phyloP scores from a whole-genome alignment of 73 alveolate species.

The Tetrahymena thermophila region DNA sequence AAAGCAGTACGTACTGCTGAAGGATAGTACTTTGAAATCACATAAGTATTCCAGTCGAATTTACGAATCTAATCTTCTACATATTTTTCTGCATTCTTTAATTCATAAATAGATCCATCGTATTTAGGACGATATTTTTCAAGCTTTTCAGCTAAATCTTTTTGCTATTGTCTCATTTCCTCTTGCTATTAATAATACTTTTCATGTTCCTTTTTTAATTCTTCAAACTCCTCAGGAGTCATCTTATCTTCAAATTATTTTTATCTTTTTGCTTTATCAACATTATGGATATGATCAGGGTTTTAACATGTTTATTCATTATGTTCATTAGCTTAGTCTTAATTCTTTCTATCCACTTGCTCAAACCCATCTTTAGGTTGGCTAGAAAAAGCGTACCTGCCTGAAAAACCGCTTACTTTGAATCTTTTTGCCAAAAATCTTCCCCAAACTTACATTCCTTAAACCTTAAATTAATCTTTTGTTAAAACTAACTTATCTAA shows the following conservation, averaged over 20 bases:
- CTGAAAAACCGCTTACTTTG: not conserved
- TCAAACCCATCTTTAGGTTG: not conserved
- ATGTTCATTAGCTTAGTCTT: not conserved
- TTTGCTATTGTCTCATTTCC: not conserved
- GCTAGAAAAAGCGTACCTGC: not conserved
- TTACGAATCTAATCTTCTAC: conserved; percentile 5
- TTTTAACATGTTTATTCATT: not conserved
- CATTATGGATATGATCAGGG: not conserved
- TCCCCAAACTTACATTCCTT: not conserved
- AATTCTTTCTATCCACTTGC: not conserved
- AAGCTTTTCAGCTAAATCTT: not conserved
- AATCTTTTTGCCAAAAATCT: not conserved
- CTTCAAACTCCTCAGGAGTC: not conserved
- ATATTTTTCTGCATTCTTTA: conserved; percentile 24
- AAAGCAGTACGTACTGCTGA: not conserved
- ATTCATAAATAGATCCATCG: conserved; percentile 14
- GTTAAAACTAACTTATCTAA: not conserved
- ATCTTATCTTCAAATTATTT: not conserved
- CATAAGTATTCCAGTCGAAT: conserved; percentile 31
- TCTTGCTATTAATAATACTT: not conserved
- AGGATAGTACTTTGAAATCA: conserved; percentile 14
- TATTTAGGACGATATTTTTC: not conserved
- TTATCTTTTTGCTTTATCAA: not conserved
- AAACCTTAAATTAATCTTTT: not conserved
- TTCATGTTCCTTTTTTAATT: not conserved